Evolutionary conservation across 2,329 filamentous ascomycete genomes (phyloP).

Genomic region (Aspergillus transmontanensis): DNA sequence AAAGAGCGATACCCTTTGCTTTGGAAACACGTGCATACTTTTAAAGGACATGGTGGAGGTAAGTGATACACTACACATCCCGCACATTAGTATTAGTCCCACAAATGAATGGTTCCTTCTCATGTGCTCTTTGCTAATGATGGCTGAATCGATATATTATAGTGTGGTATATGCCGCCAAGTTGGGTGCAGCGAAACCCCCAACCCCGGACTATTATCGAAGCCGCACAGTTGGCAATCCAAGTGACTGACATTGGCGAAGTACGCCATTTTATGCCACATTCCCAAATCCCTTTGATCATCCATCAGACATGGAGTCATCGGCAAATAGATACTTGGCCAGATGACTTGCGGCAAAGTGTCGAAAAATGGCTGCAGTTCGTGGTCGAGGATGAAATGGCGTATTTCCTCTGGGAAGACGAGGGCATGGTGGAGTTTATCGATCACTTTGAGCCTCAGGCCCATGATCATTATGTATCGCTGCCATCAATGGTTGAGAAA

Average conservation of each 20-base stretch:
- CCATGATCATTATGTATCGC: constrained; percentile 20
- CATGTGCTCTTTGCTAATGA: not conserved
- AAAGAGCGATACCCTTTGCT: not conserved
- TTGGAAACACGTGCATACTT: not conserved
- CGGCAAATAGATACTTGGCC: constrained; percentile 31
- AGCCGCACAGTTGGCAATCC: not conserved
- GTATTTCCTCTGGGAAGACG: constrained; percentile 39
- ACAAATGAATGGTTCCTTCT: not conserved
- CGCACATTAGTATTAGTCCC: not conserved
- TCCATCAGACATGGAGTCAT: constrained; percentile 39
- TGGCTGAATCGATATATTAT: not conserved
- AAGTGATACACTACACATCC: not conserved
- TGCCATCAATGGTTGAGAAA: constrained; percentile 31
- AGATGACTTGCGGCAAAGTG: constrained; percentile 23
- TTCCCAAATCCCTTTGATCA: constrained; percentile 32
- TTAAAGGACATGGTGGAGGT: not conserved
- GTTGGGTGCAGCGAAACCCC: not conserved
- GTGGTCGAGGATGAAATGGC: constrained; percentile 29
- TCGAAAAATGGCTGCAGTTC: constrained; percentile 32
- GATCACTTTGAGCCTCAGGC: constrained; percentile 28
- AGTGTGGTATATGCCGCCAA: not conserved
- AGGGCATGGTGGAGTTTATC: constrained; percentile 32
- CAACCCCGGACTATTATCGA: not conserved
- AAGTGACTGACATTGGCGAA: not conserved
- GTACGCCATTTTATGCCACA: not conserved